A percentile compares a stretch with the other conserved stretches of the same genome.
phyloP scores from a whole-genome alignment of 495 filamentous ascomycete genomes.

The Aspergillus wentii region DNA sequence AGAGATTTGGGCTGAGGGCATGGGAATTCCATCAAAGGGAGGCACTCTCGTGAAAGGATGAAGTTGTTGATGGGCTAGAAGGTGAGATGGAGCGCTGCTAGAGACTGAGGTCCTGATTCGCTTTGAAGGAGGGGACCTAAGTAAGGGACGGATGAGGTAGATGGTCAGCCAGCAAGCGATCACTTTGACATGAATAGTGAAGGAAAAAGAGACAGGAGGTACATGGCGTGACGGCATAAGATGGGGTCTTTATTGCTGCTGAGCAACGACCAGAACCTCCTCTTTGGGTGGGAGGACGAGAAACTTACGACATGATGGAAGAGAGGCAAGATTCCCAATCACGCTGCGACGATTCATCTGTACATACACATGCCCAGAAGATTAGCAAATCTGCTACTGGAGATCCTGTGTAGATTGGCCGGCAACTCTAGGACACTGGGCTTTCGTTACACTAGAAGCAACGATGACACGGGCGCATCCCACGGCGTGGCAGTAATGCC shows the following conservation, averaged over 20 bases:
- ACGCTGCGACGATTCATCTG: constrained; percentile 39
- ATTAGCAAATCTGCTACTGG: constrained; percentile 39
- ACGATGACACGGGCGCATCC: constrained; percentile 44
- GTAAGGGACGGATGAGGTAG: constrained; percentile 4
- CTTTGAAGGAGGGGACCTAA: constrained; percentile 42
- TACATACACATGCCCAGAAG: constrained; percentile 37
- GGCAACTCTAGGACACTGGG: constrained; percentile 30
- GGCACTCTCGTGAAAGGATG: constrained; percentile 36
- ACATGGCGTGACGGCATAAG: too few species aligned
- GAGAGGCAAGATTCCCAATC: constrained; percentile 33
- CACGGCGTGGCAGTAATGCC: constrained; percentile 32
- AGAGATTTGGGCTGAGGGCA: constrained; percentile 32
- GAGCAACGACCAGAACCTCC: too few species aligned
- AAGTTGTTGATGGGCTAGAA: constrained; percentile 40
- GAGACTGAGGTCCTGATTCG: constrained; percentile 38
- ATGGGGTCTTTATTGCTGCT: too few species aligned
- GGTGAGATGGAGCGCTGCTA: constrained; percentile 32
- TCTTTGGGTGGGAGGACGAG: constrained; percentile 26
- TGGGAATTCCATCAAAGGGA: constrained; percentile 36
- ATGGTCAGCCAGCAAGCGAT: constrained; percentile 1
- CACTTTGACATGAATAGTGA: background rate
- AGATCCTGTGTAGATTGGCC: constrained; percentile 26
- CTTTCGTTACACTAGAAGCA: constrained; percentile 37
- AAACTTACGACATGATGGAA: constrained; percentile 51
- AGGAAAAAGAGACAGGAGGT: constrained; percentile 6